A percentile compares a stretch with the other conserved stretches of the same genome.
Conservation (phyloP, 768 basidiomycete genomes). For the Lactarius deliciosus region DNA sequence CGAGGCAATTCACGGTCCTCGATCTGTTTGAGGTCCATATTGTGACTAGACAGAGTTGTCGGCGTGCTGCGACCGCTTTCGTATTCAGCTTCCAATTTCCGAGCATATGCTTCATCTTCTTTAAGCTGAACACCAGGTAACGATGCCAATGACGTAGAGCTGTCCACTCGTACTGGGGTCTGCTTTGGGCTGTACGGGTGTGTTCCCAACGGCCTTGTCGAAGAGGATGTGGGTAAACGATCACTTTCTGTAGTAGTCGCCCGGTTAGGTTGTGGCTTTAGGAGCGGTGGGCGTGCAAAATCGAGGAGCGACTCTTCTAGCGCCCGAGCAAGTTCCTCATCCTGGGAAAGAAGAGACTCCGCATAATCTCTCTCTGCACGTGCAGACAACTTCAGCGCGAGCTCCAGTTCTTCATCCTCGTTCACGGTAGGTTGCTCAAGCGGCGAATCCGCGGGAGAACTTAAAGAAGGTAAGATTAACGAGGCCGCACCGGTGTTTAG, state of each 20-base stretch:
- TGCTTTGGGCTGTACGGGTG: conserved; percentile 6
- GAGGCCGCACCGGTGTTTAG: not conserved
- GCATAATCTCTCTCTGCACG: conserved; percentile 2
- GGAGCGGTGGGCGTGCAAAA: not conserved
- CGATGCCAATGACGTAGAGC: conserved; percentile 1
- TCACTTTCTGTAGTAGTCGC: not conserved
- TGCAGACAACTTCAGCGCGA: conserved; percentile 59
- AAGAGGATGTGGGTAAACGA: conserved; percentile 1
- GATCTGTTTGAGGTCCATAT: not conserved
- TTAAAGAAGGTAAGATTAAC: not conserved
- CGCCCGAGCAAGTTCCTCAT: conserved; percentile 21
- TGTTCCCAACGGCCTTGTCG: not conserved
- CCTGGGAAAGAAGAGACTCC: conserved; percentile 16
- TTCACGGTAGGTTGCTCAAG: conserved; percentile 7
- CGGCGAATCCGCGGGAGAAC: conserved; percentile 29
- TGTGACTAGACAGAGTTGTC: not conserved
- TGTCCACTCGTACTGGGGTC: not conserved
- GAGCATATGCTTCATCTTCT: conserved; percentile 49
- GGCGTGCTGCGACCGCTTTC: conserved; percentile 32
- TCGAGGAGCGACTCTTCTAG: conserved; percentile 18
- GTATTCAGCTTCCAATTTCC: conserved; percentile 41
- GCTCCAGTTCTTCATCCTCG: conserved; percentile 67
- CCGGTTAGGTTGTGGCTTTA: not conserved
- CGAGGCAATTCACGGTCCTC: not conserved
- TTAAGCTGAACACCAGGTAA: conserved; percentile 25